A percentile compares a stretch with the other conserved stretches of the same genome.
phyloP scores from a whole-genome alignment of 2,329 filamentous ascomycete species.

The Bipolaris gigantea region DNA sequence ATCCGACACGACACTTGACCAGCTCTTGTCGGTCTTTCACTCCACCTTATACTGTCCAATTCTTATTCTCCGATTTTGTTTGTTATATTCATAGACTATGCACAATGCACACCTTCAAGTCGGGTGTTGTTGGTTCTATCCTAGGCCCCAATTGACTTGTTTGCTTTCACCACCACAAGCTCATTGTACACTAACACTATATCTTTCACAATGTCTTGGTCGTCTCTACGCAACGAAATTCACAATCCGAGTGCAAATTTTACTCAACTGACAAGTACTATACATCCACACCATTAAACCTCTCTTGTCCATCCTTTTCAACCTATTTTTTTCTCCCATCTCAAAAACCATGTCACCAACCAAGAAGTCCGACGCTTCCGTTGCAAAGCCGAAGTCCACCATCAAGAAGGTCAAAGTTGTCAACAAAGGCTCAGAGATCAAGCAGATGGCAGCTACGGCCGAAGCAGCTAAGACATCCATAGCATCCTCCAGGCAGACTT shows the following conservation, averaged over 20 bases:
- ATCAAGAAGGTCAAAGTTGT: slow-evolving; percentile 4
- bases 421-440: slow-evolving; percentile 2
- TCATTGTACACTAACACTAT: neutral
- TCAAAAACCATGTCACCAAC: neutral
- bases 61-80: neutral
- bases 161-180: neutral
- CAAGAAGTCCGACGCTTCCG: neutral
- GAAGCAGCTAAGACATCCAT: neutral
- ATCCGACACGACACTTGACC: too few species aligned
- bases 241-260: neutral
- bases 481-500: neutral
- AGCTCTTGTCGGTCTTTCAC: neutral
- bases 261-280: neutral
- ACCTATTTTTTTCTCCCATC: neutral
- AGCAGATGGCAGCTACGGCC: neutral
- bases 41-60: neutral
- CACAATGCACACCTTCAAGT: neutral
- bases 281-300: neutral
- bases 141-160: neutral
- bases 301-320: neutral
- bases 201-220: neutral
- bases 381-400: neutral
- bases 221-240: neutral
- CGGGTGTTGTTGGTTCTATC: neutral
- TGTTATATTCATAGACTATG: neutral